Evolutionary conservation across 768 basidiomycete genomes (phyloP).

Genomic region (Lactarius pseudohatsudake): DNA sequence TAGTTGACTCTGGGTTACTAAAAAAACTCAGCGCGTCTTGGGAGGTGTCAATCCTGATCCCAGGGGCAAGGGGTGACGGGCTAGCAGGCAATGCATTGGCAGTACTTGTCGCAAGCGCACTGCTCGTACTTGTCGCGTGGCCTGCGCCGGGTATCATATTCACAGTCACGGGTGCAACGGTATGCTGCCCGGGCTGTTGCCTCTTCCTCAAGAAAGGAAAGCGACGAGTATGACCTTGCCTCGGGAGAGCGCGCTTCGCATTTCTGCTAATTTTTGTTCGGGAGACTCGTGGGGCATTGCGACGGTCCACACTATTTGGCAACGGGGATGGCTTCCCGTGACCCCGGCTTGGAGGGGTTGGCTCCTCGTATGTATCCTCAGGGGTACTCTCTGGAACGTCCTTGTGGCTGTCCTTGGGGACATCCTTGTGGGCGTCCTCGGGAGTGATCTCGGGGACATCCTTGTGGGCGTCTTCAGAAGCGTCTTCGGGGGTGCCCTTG

Average conservation of each 20-base stretch:
- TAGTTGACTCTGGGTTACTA: constrained; percentile 13
- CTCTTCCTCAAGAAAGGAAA: constrained; percentile 21
- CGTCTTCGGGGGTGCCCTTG: not conserved
- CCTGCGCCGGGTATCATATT: constrained; percentile 19
- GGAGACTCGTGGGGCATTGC: constrained; percentile 19
- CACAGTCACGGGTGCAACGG: constrained; percentile 21
- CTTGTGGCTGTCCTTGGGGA: not conserved
- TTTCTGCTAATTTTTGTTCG: constrained; percentile 12
- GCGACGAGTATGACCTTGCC: constrained; percentile 12
- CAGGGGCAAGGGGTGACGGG: constrained; percentile 2
- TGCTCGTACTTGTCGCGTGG: constrained; percentile 11
- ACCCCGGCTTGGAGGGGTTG: constrained; percentile 16
- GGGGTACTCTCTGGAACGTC: not conserved
- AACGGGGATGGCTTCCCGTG: constrained; percentile 23
- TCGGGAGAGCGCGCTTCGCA: not conserved
- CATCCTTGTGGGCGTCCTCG: not conserved
- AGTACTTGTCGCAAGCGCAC: not conserved
- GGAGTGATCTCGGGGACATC: not conserved
- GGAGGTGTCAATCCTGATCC: constrained; percentile 11
- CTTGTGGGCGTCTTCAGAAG: not conserved
- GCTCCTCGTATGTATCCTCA: not conserved
- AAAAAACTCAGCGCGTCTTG: constrained; percentile 12
- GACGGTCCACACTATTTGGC: constrained; percentile 13
- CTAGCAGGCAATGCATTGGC: constrained; percentile 8
- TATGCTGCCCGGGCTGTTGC: constrained; percentile 9